A percentile compares a stretch with the other conserved stretches of the same genome.
Evolutionary conservation across 768 basidiomycete genomes (phyloP).

Genomic region (Tricholoma sp.): DNA sequence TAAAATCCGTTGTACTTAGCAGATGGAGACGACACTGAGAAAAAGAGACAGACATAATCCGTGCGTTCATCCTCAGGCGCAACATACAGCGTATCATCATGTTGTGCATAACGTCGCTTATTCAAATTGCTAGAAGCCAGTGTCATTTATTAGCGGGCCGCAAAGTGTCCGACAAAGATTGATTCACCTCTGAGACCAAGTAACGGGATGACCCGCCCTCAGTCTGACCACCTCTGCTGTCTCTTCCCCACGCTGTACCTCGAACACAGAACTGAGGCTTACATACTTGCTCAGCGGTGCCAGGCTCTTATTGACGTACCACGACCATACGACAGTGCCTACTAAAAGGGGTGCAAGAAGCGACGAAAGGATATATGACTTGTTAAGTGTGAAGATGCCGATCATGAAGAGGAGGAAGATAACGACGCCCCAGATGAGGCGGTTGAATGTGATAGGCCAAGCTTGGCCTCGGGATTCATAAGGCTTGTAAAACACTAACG

Average conservation of each 20-base stretch:
- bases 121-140: conserved; percentile 64
- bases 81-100: conserved; percentile 92
- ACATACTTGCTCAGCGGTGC: conserved; percentile 76
- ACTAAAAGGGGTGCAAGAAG: conserved; percentile 70
- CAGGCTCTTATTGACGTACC: conserved; percentile 66
- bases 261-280: conserved; percentile 79
- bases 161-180: neutral
- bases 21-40: neutral
- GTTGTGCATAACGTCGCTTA: conserved; percentile 83
- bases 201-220: conserved; percentile 81
- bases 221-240: conserved; percentile 73
- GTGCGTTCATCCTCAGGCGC: conserved; percentile 92
- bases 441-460: conserved; percentile 93
- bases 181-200: conserved; percentile 78
- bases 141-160: neutral
- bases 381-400: conserved; percentile 75
- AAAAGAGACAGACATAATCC: conserved; percentile 59
- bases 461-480: conserved; percentile 97
- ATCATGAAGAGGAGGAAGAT: conserved; percentile 97
- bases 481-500: conserved; percentile 92
- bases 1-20: conserved; percentile 25
- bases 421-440: conserved; percentile 87
- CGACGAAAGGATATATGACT: conserved; percentile 45
- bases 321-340: conserved; percentile 77
- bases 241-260: conserved; percentile 87